Percentiles rank a stretch among this genome's conserved stretches.
Evolutionary conservation across 345 rosid genomes (phyloP).

Genomic region (Salix viminalis): DNA sequence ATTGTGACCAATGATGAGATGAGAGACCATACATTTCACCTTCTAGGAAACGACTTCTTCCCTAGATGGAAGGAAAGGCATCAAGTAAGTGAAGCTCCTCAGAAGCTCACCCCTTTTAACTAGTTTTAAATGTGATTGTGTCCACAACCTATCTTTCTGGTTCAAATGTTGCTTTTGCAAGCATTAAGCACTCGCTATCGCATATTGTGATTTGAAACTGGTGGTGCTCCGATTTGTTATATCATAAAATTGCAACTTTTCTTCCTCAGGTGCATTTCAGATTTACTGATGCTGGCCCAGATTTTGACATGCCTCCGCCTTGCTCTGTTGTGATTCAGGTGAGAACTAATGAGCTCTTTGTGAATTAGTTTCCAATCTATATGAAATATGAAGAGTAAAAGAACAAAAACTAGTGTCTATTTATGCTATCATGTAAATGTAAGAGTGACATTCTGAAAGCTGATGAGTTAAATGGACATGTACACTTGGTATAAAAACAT

Average conservation of each 20-base stretch:
- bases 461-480: background rate
- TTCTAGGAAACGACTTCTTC: constrained; percentile 66
- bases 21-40: constrained; percentile 77
- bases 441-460: background rate
- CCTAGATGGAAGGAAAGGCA: constrained; percentile 82
- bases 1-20: constrained; percentile 74
- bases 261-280: constrained; percentile 50
- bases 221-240: background rate
- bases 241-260: constrained; percentile 3
- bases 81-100: constrained; percentile 44
- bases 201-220: background rate
- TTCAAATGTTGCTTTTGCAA: background rate
- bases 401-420: background rate
- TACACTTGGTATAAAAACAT: background rate
- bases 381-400: background rate
- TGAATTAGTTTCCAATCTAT: background rate
- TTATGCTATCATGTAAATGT: background rate
- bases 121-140: background rate
- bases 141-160: background rate
- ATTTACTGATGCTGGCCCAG: constrained; percentile 47
- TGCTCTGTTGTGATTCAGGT: constrained; percentile 66
- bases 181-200: background rate
- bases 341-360: background rate
- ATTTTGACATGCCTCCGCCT: constrained; percentile 57
- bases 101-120: background rate